Percentiles rank a stretch among this genome's conserved stretches.
Evolutionary conservation across 129 eudicot genomes (phyloP).

Genomic region (Escallonia herrerae): DNA sequence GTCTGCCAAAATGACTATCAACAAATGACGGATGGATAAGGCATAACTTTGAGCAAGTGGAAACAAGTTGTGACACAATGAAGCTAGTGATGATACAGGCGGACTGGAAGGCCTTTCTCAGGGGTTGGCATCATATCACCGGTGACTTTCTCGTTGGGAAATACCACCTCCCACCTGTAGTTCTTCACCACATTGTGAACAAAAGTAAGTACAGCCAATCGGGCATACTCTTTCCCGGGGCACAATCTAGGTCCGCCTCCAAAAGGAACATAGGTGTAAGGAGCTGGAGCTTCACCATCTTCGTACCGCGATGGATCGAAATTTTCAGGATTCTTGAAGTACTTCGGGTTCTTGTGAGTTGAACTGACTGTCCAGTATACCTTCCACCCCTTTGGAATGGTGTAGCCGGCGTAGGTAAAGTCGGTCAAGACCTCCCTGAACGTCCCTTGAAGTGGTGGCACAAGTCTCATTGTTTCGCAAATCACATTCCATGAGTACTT

Average conservation of each 20-base stretch:
- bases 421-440: slow-evolving; percentile 30
- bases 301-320: slow-evolving; percentile 34
- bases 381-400: slow-evolving; percentile 42
- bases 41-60: no score
- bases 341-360: slow-evolving; percentile 27
- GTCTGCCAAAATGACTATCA: no score
- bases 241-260: slow-evolving; percentile 39
- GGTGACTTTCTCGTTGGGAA: slow-evolving; percentile 25
- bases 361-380: slow-evolving; percentile 36
- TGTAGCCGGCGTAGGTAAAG: slow-evolving; percentile 34
- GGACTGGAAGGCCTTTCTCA: slow-evolving; percentile 29
- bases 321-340: slow-evolving; percentile 24
- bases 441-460: slow-evolving; percentile 40
- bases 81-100: slow-evolving; percentile 13
- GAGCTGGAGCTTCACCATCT: slow-evolving; percentile 21
- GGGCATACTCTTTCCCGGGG: slow-evolving; percentile 39
- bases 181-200: slow-evolving; percentile 31
- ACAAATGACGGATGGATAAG: no score
- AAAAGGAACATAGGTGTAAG: slow-evolving; percentile 30
- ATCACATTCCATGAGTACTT: slow-evolving; percentile 40
- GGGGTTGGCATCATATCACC: slow-evolving; percentile 45
- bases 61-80: background rate
- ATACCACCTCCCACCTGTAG: slow-evolving; percentile 28
- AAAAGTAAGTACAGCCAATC: slow-evolving; percentile 26
- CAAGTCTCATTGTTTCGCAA: slow-evolving; percentile 33